Percentiles rank a stretch among this genome's conserved stretches.
Conservation (phyloP, 345 rosid genomes). For the Litchi chinensis region DNA sequence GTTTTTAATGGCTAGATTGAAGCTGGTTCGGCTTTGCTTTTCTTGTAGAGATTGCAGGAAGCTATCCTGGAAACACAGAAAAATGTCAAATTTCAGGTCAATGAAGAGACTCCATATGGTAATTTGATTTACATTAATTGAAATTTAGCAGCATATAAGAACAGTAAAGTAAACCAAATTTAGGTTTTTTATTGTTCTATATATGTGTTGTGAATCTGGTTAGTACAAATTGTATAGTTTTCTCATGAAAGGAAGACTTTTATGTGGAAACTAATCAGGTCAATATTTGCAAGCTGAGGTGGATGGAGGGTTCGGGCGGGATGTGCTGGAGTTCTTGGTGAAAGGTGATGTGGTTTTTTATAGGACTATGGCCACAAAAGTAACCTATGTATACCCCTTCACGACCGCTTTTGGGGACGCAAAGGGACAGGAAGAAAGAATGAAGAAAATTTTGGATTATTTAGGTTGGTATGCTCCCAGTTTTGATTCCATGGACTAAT, state of each 20-base stretch:
- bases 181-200: neutral
- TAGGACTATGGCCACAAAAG: slow-evolving; percentile 78
- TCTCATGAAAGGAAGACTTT: neutral
- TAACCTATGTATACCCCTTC: slow-evolving; percentile 87
- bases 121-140: slow-evolving; percentile 19
- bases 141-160: neutral
- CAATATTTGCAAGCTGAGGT: slow-evolving; percentile 75
- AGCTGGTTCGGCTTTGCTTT: neutral
- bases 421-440: slow-evolving; percentile 75
- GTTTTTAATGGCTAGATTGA: neutral
- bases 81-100: slow-evolving; percentile 55
- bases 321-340: slow-evolving; percentile 80
- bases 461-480: slow-evolving; percentile 87
- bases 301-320: slow-evolving; percentile 75
- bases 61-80: slow-evolving; percentile 72
- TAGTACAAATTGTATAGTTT: neutral
- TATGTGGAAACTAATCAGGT: slow-evolving; percentile 40
- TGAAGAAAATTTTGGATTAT: slow-evolving; percentile 63
- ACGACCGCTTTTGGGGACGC: slow-evolving; percentile 92
- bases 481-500: slow-evolving; percentile 76
- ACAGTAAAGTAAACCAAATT: neutral
- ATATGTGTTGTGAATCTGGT: neutral
- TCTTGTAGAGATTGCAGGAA: slow-evolving; percentile 62
- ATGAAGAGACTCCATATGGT: slow-evolving; percentile 77
- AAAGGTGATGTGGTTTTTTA: slow-evolving; percentile 76